Conservation (phyloP, 306 rosid species). For the Sechiopsis laciniata region DNA sequence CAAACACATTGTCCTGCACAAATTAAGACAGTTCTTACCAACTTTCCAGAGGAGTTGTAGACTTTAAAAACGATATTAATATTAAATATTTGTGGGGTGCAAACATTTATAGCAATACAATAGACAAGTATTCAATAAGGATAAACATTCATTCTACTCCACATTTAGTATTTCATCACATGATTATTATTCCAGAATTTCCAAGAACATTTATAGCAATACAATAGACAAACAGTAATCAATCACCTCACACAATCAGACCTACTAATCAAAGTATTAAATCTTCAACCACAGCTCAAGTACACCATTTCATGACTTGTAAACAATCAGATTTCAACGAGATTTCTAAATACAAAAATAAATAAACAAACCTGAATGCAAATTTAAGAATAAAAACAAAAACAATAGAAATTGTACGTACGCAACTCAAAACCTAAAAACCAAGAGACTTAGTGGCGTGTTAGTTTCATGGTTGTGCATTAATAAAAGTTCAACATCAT, state of each 20-base stretch:
- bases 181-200: not conserved
- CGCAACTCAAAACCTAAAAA: not conserved
- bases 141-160: not conserved
- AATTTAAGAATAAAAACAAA: not conserved
- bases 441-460: too few relatives aligned
- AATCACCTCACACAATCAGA: not conserved
- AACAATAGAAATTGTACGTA: not conserved
- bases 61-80: not conserved
- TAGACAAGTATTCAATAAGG: not conserved
- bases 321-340: not conserved
- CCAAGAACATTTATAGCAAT: not conserved
- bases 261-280: not conserved
- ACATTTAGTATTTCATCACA: not conserved
- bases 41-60: not conserved
- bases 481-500: too few relatives aligned
- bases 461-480: too few relatives aligned
- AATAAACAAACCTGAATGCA: not conserved
- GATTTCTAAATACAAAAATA: not conserved
- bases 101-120: too few relatives aligned
- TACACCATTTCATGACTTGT: not conserved
- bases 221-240: not conserved
- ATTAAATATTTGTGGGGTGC: not conserved
- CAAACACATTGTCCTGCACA: slow-evolving; percentile 85
- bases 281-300: not conserved
- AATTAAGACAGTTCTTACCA: not conserved